Evolutionary conservation across 169 alveolate species (phyloP).

Genomic region (Theileria annulata): DNA sequence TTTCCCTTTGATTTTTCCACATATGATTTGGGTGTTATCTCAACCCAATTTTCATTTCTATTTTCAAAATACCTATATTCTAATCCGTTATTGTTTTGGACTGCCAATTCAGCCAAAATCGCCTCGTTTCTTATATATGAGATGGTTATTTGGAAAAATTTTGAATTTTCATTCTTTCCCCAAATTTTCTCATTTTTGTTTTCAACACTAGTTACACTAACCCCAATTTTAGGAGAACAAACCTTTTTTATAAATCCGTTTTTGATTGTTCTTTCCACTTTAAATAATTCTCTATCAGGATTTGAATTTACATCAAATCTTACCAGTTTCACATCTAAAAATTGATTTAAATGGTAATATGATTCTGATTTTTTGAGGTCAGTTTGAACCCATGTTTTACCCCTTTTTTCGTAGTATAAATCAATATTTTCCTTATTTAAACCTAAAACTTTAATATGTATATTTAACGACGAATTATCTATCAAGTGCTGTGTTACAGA

Average conservation of each 20-base stretch:
- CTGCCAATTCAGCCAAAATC: not conserved
- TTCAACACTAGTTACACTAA: conserved; percentile 1
- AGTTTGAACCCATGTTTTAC: not conserved
- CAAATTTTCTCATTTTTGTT: not conserved
- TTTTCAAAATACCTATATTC: conserved; percentile 2
- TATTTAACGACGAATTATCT: not conserved
- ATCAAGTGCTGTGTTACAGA: not conserved
- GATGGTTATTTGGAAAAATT: not conserved
- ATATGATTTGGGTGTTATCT: not conserved
- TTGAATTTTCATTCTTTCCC: not conserved
- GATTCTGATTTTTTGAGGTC: not conserved
- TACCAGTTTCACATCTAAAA: not conserved
- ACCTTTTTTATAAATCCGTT: not conserved
- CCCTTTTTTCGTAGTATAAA: not conserved
- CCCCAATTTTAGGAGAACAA: conserved; percentile 8
- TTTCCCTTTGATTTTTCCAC: not conserved
- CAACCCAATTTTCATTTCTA: conserved; percentile 1
- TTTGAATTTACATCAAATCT: conserved; percentile 10
- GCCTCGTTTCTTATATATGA: not conserved
- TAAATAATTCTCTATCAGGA: not conserved
- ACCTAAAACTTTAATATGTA: not conserved
- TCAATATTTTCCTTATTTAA: not conserved
- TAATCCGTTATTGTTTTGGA: not conserved
- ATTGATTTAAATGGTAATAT: not conserved
- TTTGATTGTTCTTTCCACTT: not conserved